phyloP scores from a whole-genome alignment of 192 early-diverging fungal species.

The Phycomyces blakesleeanus region DNA sequence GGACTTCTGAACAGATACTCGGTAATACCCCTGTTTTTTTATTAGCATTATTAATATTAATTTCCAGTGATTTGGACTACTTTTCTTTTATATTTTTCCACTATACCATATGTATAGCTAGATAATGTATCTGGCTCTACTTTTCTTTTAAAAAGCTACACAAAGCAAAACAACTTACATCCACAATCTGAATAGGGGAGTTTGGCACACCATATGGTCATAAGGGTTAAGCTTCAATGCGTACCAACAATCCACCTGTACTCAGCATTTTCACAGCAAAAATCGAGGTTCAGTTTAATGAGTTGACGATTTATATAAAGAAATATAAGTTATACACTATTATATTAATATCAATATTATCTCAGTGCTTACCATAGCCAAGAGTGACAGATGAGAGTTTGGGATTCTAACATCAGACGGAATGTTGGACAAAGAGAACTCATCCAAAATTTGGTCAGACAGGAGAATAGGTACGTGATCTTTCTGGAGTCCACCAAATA shows the following conservation, averaged over 20 bases:
- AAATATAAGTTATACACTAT: too few species aligned
- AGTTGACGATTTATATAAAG: too few species aligned
- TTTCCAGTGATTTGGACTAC: too few species aligned
- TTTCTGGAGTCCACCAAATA: conserved; percentile 71
- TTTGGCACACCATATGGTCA: conserved; percentile 93
- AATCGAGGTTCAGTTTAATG: too few species aligned
- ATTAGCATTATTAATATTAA: too few species aligned
- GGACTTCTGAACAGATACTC: conserved; percentile 87
- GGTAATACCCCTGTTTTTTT: conserved; percentile 82
- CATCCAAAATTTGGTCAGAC: conserved; percentile 77
- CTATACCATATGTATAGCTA: too few species aligned
- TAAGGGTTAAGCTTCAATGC: conserved; percentile 82
- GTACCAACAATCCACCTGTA: conserved; percentile 83
- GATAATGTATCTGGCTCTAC: too few species aligned
- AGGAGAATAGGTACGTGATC: conserved; percentile 67
- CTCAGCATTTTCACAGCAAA: neutral
- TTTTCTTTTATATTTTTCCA: too few species aligned
- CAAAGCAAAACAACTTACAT: too few species aligned
- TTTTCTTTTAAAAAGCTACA: too few species aligned
- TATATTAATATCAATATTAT: too few species aligned
- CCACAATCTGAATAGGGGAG: conserved; percentile 91
- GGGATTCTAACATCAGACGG: conserved; percentile 62
- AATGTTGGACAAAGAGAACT: conserved; percentile 84
- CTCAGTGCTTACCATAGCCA: conserved; percentile 67
- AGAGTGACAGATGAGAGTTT: conserved; percentile 91